Base-by-base conservation (phyloP, 1,139 yeast species). In the Pichia sp. region DNA sequence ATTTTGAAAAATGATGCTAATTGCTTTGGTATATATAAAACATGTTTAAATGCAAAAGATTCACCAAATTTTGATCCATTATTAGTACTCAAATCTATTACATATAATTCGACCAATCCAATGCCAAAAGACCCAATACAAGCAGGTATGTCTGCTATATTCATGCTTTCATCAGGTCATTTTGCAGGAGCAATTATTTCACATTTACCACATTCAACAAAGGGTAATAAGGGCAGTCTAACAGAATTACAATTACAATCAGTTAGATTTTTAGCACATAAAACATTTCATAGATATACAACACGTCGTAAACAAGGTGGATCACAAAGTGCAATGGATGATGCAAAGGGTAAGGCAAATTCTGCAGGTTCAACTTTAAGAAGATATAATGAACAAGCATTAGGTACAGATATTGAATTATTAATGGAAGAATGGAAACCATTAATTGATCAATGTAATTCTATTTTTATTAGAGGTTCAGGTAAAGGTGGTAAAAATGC, bases 251-350 rank as follows among this genome's bases (percentile, higher is more conserved):
- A 75, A 44, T 79, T 78, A 48, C 88, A 83, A 59, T 71, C 78
- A 2, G 88, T 85, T 1, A 76, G 81, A 35, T 66, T 90, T 4
- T 52, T 88, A 5, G 83, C 74, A 11, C 87, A 89, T 53, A 92
- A 90, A 61, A 86, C 97, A 0, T 89, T 88, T 65, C 98, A 92
- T 65, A 74, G 97, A 57, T 92, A 92, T 63, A 92, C 99, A 3
- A 89, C 97, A 1, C 83, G 99, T 70, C 78, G 96, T 56, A 94
- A 92, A 61, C 99, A 92, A 66, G 99, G 99, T 69, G 98, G 98
- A 0, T 78, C 97, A 0, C 99, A 92, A 66, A 79, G 92, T 54
- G 90, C 97, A 1, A 85, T 80, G 66, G 99, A 92, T 66, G 87
- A 83, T 63, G 84, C 96, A 0, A 79, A 85, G 56, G 97, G 98